Evolutionary conservation across 306 rosid genomes (phyloP), one percentile per base, ranked within the genome.

Genomic region (Fragaria vesca): DNA sequence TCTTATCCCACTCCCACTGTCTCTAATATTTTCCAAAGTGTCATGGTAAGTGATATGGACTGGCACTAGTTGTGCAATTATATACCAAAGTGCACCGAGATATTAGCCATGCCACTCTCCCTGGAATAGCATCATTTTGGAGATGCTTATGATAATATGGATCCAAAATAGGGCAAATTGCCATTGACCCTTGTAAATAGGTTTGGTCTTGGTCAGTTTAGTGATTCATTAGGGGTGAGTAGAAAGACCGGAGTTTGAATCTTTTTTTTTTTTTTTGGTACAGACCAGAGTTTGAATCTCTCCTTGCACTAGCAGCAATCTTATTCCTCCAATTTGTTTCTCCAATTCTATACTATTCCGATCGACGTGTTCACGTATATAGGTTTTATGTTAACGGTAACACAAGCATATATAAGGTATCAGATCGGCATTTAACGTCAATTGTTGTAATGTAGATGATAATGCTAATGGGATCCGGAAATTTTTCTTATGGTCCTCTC

Each of bases 21-120:
- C 63, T 32, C 34, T 21, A 20, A 21, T 67, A 17, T 15, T 43
- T 48, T 42, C 50, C 52, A 40, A 73, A 30, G 38, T 36, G 16
- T 61, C 62, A 63, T 20, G 5, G 48, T 17, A 48, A 52, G 47
- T 32, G 83, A 79, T 47, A 3, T 51, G 28, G 83, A 79, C 77
- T 9, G 12, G 62, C 71, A 70, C 80, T 46, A 52, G 38, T 26
- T 66, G 46, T 17, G 9, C 24, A 18, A 36, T 73, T 28, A 7
- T 63, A 63, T 63, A 8, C 60, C 15, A 6, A 10, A 62, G 74
- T 28, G 58, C 72, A 68, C 43, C 66, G 15, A 10, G 76, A 13
- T 36, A 62, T 62, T 48, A 45, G 36, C 58, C 57, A 24, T 34
- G 52, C 52, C 51, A 42, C 48, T n/a, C 52, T 30, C 30, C 40